These are phyloP conservation scores for Sporopachydermia quercuum DNA, from an alignment of 805 yeast species.

Conservation along the genomic window DNA sequence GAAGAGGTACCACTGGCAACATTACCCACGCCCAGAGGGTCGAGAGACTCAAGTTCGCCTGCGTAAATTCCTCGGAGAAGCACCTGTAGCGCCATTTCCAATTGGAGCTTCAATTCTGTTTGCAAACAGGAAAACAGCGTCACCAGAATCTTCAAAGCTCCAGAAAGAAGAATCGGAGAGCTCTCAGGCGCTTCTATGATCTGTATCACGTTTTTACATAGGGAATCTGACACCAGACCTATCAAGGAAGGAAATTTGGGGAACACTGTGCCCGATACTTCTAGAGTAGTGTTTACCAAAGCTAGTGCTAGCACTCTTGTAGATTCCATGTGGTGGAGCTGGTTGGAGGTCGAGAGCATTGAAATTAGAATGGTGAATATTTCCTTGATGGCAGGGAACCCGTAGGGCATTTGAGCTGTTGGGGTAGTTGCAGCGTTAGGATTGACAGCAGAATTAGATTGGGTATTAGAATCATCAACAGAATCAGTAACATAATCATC, in stretches of 20 bases:
- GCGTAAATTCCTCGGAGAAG: background rate
- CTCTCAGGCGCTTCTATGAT: slow-evolving; percentile 57
- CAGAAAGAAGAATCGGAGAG: slow-evolving; percentile 55
- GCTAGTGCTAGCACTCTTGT: slow-evolving; percentile 74
- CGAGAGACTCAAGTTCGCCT: background rate
- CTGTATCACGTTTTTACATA: slow-evolving; percentile 76
- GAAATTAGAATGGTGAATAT: slow-evolving; percentile 63
- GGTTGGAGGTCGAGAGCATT: slow-evolving; percentile 69
- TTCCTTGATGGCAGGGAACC: slow-evolving; percentile 62
- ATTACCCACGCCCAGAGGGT: slow-evolving; percentile 3
- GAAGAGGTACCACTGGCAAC: slow-evolving; percentile 6
- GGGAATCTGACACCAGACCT: slow-evolving; percentile 56
- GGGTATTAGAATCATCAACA: slow-evolving; percentile 12
- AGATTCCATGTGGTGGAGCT: slow-evolving; percentile 73
- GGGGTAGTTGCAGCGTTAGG: background rate
- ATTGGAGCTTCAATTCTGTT: slow-evolving; percentile 45
- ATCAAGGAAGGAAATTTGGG: slow-evolving; percentile 50
- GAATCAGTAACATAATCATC: background rate
- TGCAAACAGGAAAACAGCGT: slow-evolving; percentile 58
- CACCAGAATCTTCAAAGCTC: slow-evolving; percentile 61
- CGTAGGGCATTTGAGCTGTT: slow-evolving; percentile 32
- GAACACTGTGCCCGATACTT: slow-evolving; percentile 57
- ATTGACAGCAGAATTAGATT: background rate
- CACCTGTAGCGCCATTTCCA: background rate
- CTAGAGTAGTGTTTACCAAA: slow-evolving; percentile 64